These are phyloP conservation scores for Gorgonomyces haynaldii DNA, from an alignment of 192 early-diverging fungal species.

Conservation along the genomic window DNA sequence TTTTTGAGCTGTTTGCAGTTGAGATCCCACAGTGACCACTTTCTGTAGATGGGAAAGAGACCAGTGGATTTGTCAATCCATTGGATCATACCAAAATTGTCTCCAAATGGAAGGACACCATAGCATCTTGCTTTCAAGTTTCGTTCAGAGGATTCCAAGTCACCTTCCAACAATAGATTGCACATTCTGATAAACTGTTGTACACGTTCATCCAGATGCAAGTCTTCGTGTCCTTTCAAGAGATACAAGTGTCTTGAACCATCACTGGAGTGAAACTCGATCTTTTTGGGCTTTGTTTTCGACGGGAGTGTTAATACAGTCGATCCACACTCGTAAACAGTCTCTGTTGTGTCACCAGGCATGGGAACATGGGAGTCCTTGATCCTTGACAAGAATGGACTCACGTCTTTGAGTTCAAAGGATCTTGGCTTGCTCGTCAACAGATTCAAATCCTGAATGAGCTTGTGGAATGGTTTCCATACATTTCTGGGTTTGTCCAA, in stretches of 20 bases:
- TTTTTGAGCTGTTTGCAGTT: conserved; percentile 38
- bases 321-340: conserved; percentile 12
- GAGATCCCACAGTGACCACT: conserved; percentile 65
- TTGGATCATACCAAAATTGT: conserved; percentile 83
- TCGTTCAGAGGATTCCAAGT: conserved; percentile 26
- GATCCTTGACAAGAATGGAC: conserved; percentile 6
- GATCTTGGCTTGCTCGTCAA: conserved; percentile 21
- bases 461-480: no score
- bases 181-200: conserved; percentile 64
- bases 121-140: conserved; percentile 44
- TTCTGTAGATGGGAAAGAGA: conserved; percentile 64
- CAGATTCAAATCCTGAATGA: conserved; percentile 8
- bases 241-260: conserved; percentile 57
- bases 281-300: conserved; percentile 88
- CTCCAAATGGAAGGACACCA: conserved; percentile 78
- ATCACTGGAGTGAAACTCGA: conserved; percentile 48
- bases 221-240: conserved; percentile 86
- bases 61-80: conserved; percentile 80
- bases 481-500: conserved; percentile 41
- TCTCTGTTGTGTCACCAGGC: conserved; percentile 12
- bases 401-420: conserved; percentile 35
- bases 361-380: conserved; percentile 5
- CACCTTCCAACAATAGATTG: conserved; percentile 48
- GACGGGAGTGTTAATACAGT: conserved; percentile 49
- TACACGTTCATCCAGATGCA: conserved; percentile 84